These are phyloP conservation scores for Lactarius hengduanensis DNA, from an alignment of 768 basidiomycete species.

Conservation along the genomic window DNA sequence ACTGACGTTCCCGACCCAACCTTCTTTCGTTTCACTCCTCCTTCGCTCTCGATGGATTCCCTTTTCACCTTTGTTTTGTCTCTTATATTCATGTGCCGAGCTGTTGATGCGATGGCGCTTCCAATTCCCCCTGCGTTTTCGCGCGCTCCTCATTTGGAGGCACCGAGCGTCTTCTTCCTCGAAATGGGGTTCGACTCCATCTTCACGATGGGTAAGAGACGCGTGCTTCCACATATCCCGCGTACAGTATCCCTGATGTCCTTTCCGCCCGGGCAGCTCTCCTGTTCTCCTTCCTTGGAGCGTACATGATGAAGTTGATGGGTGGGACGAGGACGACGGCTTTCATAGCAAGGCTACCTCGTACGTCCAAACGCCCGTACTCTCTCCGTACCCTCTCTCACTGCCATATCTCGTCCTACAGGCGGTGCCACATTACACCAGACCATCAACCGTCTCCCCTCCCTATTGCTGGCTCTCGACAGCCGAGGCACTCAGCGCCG, in stretches of 20 bases:
- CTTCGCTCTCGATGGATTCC: background rate
- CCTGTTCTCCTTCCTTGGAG: background rate
- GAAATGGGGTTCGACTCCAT: background rate
- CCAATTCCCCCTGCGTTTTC: background rate
- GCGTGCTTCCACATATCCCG: background rate
- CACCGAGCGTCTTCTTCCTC: background rate
- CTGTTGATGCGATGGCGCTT: background rate
- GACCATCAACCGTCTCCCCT: background rate
- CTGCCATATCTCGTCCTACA: background rate
- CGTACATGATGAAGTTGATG: background rate
- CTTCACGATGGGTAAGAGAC: background rate
- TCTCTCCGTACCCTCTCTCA: background rate
- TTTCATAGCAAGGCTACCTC: background rate
- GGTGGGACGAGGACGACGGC: background rate
- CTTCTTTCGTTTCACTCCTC: background rate
- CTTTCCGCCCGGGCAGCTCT: background rate
- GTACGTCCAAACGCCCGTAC: slow-evolving; percentile 7
- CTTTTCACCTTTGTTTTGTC: background rate
- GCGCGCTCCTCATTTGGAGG: background rate
- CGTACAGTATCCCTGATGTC: background rate
- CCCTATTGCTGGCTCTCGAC: background rate
- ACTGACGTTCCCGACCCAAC: background rate
- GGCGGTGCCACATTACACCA: background rate
- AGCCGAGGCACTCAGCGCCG: slow-evolving; percentile 1
- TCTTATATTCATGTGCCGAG: background rate